Base-by-base conservation (phyloP, 805 yeast species). In the Kodamaea restingae region DNA sequence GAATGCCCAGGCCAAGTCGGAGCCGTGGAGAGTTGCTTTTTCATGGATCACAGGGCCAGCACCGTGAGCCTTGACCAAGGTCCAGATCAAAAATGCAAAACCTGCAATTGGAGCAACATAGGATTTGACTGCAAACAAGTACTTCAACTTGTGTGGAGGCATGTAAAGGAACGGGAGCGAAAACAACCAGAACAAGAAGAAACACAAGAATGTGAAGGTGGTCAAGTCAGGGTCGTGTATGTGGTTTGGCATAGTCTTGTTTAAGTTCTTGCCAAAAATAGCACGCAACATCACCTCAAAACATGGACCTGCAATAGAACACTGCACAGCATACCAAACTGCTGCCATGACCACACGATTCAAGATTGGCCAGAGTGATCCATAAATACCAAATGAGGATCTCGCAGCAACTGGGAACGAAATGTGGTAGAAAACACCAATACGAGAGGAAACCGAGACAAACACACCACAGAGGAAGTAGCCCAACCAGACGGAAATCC, bases 401-500 rank as follows among this genome's bases (percentile, higher is more conserved):
- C 97, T 71, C 29, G 81, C 76, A 9, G 84, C 74, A 9, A 88
- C 88, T 1, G 97, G 96, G 71, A 88, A 88, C 0, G 93, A 76
- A 40, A 87, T 69, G 55, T 88, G 96, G 54, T 88, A 85, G 46
- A 75, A 74, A 10, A 88, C 72, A 48, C 96, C 97, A 38, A 85
- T 75, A 51, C 95, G 70, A 20, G 93, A 84, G n/a, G 84, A 71
- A 11, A 79, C 55, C 4, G 77, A 73, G 20, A 88, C 82, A 49
- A 87, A 85, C 1, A 73, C 49, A 45, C 85, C 93, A 45, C 85
- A 78, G 32, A 84, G 60, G 15, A 70, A 54, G 59, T 88, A 88
- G 4, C 96, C 96, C 10, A 88, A 45, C 93, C 95, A 86, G 15
- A 88, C 93, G 1, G 93, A 76, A 27, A 88, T 63, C 95, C 95